phyloP scores from a whole-genome alignment of 2,329 filamentous ascomycete genomes.

The Penicillium sp. region DNA sequence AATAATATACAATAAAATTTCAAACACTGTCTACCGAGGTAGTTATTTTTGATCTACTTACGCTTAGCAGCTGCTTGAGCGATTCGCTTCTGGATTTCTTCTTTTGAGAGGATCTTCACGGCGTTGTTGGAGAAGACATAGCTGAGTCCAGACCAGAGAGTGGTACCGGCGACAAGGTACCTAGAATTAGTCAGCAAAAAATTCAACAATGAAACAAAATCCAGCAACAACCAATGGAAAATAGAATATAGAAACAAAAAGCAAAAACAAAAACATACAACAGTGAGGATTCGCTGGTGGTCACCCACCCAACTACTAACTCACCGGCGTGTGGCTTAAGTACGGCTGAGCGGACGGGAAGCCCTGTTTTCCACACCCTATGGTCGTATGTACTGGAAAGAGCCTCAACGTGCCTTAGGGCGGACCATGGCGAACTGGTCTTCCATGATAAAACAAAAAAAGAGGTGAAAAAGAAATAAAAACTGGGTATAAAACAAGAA shows the following conservation, averaged over 20 bases:
- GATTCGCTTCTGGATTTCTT: constrained; percentile 41
- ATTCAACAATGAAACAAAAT: not conserved
- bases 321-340: constrained; percentile 50
- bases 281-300: constrained; percentile 50
- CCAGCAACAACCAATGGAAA: not conserved
- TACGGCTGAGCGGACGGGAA: constrained; percentile 52
- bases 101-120: constrained; percentile 72
- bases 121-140: constrained; percentile 90
- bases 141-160: constrained; percentile 88
- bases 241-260: not conserved
- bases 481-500: not conserved
- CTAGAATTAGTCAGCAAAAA: constrained; percentile 45
- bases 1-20: constrained; percentile 1
- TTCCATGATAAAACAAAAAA: constrained; percentile 1
- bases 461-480: not conserved
- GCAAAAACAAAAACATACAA: constrained; percentile 41
- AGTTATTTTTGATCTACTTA: constrained; percentile 12
- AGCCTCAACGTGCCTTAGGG: constrained; percentile 15
- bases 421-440: not conserved
- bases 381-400: constrained; percentile 43
- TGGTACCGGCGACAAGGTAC: constrained; percentile 83
- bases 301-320: constrained; percentile 53
- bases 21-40: not conserved
- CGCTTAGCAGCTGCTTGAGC: constrained; percentile 32
- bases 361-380: constrained; percentile 50